These are phyloP conservation scores for Tetrahymena elliotti DNA, from an alignment of 73 alveolate species.

Conservation along the genomic window DNA sequence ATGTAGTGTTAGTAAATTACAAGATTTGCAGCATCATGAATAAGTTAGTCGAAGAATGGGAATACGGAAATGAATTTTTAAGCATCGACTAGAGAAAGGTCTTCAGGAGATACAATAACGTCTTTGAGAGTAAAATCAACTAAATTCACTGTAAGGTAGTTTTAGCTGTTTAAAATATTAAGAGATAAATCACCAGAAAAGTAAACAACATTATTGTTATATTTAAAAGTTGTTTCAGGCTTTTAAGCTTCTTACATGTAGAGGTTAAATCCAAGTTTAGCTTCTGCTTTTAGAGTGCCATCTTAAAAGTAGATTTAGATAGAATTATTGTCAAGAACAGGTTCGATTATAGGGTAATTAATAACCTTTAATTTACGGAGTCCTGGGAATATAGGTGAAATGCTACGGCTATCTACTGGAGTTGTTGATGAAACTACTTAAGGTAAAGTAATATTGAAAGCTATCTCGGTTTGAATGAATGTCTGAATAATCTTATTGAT, in stretches of 20 bases:
- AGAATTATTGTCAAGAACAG: background rate
- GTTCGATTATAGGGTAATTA: background rate
- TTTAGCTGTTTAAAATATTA: background rate
- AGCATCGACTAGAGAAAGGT: background rate
- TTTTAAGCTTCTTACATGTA: background rate
- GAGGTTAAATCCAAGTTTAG: background rate
- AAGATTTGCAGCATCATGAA: background rate
- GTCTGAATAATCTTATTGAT: background rate
- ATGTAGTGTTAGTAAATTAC: background rate
- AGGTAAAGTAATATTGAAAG: background rate
- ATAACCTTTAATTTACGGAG: background rate
- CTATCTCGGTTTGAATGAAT: background rate
- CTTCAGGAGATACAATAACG: background rate
- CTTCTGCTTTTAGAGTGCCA: background rate
- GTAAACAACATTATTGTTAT: background rate
- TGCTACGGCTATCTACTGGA: background rate
- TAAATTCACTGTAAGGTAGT: background rate
- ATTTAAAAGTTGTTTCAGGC: background rate
- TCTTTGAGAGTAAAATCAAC: background rate
- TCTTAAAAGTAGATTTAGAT: background rate
- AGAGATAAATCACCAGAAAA: background rate
- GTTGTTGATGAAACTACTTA: background rate
- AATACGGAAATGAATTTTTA: background rate
- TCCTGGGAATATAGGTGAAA: background rate
- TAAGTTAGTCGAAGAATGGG: background rate